These are phyloP conservation scores for Calycina marina DNA, from an alignment of 2,329 filamentous ascomycete species.

Conservation along the genomic window DNA sequence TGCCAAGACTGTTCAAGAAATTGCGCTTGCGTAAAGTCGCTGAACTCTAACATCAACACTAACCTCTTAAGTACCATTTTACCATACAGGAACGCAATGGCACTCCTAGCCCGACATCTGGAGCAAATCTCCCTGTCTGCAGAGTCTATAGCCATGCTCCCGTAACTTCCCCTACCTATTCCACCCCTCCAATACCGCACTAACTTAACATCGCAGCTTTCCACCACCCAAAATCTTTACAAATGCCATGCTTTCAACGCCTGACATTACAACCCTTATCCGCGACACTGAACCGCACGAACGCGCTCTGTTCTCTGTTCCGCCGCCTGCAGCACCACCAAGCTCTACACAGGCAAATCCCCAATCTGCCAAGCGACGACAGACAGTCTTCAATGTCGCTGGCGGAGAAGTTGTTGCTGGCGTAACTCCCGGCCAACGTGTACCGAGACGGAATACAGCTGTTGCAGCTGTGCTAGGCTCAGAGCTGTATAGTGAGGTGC, in stretches of 20 bases:
- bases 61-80: no score
- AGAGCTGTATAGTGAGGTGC: constrained; percentile 72
- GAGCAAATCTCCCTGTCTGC: constrained; percentile 68
- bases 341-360: constrained; percentile 31
- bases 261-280: constrained; percentile 89
- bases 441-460: constrained; percentile 59
- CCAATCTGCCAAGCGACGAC: constrained; percentile 30
- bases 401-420: constrained; percentile 42
- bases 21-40: constrained; percentile 1
- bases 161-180: constrained; percentile 33
- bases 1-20: not conserved
- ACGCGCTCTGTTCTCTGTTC: constrained; percentile 85
- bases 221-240: constrained; percentile 88
- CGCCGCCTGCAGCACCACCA: constrained; percentile 35
- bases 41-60: no score
- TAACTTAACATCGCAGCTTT: constrained; percentile 41
- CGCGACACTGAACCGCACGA: constrained; percentile 92
- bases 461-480: constrained; percentile 81
- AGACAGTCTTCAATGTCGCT: constrained; percentile 52
- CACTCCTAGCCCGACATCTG: constrained; percentile 53
- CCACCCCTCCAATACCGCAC: constrained; percentile 10
- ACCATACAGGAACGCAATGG: no score
- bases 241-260: constrained; percentile 73
- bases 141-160: constrained; percentile 58
- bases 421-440: constrained; percentile 30